Percentiles rank a stretch among this genome's conserved stretches.
phyloP scores from a whole-genome alignment of 306 rosid species.

The Lotus japonicus region DNA sequence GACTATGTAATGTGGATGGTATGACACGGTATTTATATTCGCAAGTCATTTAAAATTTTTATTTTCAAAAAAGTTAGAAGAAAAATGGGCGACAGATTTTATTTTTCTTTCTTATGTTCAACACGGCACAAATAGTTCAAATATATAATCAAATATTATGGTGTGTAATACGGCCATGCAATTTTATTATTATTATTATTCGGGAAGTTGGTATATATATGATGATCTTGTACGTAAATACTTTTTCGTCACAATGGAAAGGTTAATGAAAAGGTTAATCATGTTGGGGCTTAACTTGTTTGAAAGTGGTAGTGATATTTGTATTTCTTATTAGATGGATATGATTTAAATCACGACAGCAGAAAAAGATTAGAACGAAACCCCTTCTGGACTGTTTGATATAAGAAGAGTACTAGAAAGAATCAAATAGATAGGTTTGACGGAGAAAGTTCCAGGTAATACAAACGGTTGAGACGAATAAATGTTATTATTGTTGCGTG shows the following conservation, averaged over 20 bases:
- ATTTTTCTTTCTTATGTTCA: no score
- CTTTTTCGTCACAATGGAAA: neutral
- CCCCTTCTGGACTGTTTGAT: neutral
- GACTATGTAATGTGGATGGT: no score
- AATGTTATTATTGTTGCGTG: neutral
- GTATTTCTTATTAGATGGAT: neutral
- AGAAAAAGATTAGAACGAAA: slow-evolving; percentile 17
- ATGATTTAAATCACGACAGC: neutral
- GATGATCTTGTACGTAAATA: neutral
- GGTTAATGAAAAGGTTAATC: slow-evolving; percentile 24
- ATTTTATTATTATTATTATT: neutral
- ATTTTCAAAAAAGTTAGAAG: neutral
- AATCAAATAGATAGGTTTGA: neutral
- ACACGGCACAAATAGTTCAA: neutral
- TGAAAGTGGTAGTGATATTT: neutral
- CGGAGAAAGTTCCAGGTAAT: slow-evolving; percentile 25
- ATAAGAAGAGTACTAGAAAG: neutral
- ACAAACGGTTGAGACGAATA: neutral
- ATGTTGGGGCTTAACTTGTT: slow-evolving; percentile 31
- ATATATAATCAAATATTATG: neutral
- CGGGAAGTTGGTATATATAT: neutral
- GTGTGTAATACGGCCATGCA: neutral
- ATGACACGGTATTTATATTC: neutral
- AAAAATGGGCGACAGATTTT: no score
- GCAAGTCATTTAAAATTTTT: neutral